A percentile compares a stretch with the other conserved stretches of the same genome.
These are phyloP conservation scores for Coemansia sp. DNA, from an alignment of 192 early-diverging fungal species.

Conservation along the genomic window DNA sequence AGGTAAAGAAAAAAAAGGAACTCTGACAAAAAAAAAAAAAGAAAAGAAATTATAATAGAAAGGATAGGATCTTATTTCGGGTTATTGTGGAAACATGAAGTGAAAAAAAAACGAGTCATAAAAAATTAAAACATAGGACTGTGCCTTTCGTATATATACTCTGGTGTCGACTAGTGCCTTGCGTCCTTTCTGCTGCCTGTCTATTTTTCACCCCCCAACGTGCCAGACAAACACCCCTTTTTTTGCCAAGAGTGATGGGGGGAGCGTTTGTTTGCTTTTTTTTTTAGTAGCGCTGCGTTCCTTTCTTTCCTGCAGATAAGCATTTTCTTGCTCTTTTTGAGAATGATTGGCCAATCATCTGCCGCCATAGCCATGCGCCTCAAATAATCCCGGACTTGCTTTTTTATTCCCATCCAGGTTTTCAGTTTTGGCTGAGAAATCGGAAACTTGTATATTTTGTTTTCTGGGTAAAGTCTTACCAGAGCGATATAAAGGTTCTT, in stretches of 20 bases:
- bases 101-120: not conserved
- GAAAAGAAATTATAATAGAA: not conserved
- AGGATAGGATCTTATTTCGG: not conserved
- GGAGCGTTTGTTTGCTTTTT: no score
- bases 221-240: not conserved
- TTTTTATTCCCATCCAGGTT: not conserved
- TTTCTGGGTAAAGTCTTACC: no score
- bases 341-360: constrained; percentile 6
- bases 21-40: not conserved
- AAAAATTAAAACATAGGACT: not conserved
- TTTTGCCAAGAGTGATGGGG: not conserved
- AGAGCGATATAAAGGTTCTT: no score
- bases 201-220: not conserved
- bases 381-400: not conserved
- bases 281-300: no score
- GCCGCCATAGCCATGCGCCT: constrained; percentile 14
- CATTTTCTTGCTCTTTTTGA: not conserved
- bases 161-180: not conserved
- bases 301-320: not conserved
- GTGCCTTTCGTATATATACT: constrained; percentile 9
- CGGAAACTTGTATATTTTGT: no score
- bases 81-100: constrained; percentile 8
- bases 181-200: not conserved
- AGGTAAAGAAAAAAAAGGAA: not conserved
- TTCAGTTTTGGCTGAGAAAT: no score